Evolutionary conservation across 139 green algal species (phyloP), one percentile per base, ranked within the genome.

Genomic region (Chlamydomonas asymmetrica): DNA sequence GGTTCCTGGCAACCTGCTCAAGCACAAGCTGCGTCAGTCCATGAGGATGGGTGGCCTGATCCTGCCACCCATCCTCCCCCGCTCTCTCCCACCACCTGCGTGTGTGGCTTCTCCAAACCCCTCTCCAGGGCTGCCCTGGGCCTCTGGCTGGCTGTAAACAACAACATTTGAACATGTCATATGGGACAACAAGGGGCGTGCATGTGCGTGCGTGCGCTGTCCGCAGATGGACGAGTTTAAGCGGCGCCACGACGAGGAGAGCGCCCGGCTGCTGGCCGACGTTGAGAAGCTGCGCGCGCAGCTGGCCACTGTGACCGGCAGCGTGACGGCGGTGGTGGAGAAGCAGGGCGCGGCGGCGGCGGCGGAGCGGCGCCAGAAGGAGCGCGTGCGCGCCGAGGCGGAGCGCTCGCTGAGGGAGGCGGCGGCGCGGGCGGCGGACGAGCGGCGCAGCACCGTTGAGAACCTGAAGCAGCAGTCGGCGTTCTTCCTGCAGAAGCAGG

Each of bases 391-490:
- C 32, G 43, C 34, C 41, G 37, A 74, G 29, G 43, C 31, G 20
- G 68, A 66, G 66, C 31, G 50, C 38, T 38, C 52, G n/a, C n/a
- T 81, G 40, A 39, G 63, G 41, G 32, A 75, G 40, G 66, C n/a
- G 75, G 63, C 59, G 43, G 57, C 29, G 16, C 57, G 49, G 45
- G 66, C 52, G 22, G 40, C 37, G 29, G 61, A 75, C 29, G 80
- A 85, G 70, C 60, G 76, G 41, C 41, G 39, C 43, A 61, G 62
- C 5, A 70, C 80, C 49, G 31, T 86, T 31, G 75, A 86, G 56
- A 86, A 82, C 71, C 64, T 82, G 37, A 76, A 73, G 69, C 70
- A 76, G 71, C 80, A 86, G 75, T 66, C 40, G 16, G 34, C 27
- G 25, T 73, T 76, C 54, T 74, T 80, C 56, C 32, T 85, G 35